phyloP scores from a whole-genome alignment of 2,329 filamentous ascomycete species.

The Claviceps arundinis region DNA sequence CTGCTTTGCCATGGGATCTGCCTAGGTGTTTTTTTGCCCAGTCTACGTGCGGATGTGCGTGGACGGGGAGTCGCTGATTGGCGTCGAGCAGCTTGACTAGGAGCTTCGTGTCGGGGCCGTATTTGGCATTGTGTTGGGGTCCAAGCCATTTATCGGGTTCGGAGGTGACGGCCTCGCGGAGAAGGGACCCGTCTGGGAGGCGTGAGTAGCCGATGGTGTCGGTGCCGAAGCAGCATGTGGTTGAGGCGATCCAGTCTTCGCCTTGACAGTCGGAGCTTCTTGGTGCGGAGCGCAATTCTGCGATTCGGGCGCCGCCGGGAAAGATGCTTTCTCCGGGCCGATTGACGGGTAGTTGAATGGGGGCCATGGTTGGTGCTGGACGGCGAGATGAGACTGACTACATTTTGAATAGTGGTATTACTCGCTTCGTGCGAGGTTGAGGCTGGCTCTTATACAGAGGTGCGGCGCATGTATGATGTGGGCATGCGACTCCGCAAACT shows the following conservation, averaged over 20 bases:
- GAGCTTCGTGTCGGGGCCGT: conserved; percentile 10
- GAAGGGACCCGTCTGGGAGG: conserved; percentile 8
- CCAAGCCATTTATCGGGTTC: conserved; percentile 11
- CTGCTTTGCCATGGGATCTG: conserved; percentile 11
- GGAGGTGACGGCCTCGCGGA: conserved; percentile 7
- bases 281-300: conserved; percentile 6
- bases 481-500: neutral
- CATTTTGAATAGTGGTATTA: no score
- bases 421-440: no score
- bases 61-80: conserved; percentile 11
- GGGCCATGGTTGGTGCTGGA: conserved; percentile 4
- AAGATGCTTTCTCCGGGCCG: conserved; percentile 9
- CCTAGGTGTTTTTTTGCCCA: conserved; percentile 10
- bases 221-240: conserved; percentile 10
- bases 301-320: conserved; percentile 8
- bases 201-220: conserved; percentile 6
- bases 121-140: conserved; percentile 6
- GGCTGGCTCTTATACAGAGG: no score
- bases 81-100: conserved; percentile 13
- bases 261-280: conserved; percentile 4
- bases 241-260: conserved; percentile 12
- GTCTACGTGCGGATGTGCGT: conserved; percentile 10
- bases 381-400: no score
- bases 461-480: neutral
- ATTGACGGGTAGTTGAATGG: conserved; percentile 9